phyloP scores from a whole-genome alignment of 768 basidiomycete genomes.

The Boletus rubroflammeus region DNA sequence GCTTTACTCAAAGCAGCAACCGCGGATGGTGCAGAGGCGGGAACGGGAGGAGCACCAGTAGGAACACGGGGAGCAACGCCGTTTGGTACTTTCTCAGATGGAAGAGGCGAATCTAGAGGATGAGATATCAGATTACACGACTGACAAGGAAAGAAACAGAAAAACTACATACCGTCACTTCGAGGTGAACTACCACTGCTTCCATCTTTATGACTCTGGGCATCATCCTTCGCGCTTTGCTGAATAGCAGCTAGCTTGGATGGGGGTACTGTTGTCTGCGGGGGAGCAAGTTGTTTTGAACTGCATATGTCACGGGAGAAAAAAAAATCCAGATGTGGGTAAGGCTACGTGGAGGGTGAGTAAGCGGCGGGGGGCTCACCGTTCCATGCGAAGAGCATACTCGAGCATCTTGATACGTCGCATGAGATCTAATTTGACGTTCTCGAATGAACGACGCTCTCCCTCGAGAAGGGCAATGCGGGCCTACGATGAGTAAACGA shows the following conservation, averaged over 20 bases:
- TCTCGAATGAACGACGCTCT: slow-evolving; percentile 95
- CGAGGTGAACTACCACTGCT: slow-evolving; percentile 81
- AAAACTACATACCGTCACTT: slow-evolving; percentile 61
- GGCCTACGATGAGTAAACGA: slow-evolving; percentile 50
- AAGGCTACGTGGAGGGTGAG: neutral
- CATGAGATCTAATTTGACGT: slow-evolving; percentile 92
- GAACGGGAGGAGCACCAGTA: slow-evolving; percentile 42
- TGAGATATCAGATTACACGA: slow-evolving; percentile 6
- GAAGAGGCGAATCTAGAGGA: slow-evolving; percentile 64
- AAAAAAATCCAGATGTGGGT: slow-evolving; percentile 11
- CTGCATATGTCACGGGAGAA: slow-evolving; percentile 45
- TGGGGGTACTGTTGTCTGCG: slow-evolving; percentile 55
- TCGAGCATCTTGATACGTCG: slow-evolving; percentile 99
- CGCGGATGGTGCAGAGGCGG: slow-evolving; percentile 32
- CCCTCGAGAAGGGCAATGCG: slow-evolving; percentile 97
- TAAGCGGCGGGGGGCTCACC: slow-evolving; percentile 49
- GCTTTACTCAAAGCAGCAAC: slow-evolving; percentile 60
- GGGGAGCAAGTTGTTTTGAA: slow-evolving; percentile 70
- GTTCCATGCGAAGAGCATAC: slow-evolving; percentile 93
- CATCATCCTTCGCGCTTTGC: slow-evolving; percentile 65
- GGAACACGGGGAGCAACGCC: slow-evolving; percentile 52
- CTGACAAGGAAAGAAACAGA: neutral
- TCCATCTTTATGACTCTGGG: slow-evolving; percentile 69
- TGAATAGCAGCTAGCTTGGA: slow-evolving; percentile 65
- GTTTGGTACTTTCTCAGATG: slow-evolving; percentile 66